Evolutionary conservation across 352 stramenopile species (phyloP).

Genomic region (Phytophthora cajani): DNA sequence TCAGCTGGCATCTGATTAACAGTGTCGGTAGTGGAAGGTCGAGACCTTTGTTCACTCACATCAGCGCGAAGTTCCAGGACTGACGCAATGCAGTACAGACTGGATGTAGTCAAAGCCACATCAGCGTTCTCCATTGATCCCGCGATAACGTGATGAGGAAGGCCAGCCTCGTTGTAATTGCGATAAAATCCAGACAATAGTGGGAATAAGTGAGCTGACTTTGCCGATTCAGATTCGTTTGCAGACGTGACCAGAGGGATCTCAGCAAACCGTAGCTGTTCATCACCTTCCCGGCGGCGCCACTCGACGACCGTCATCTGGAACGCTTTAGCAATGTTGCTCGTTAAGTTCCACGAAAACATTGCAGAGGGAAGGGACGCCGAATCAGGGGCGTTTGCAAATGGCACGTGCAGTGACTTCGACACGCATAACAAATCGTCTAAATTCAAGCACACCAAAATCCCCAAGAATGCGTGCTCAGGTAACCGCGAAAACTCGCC

Average conservation of each 20-base stretch:
- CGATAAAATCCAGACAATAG: slow-evolving; percentile 51
- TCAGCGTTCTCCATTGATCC: slow-evolving; percentile 57
- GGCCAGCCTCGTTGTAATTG: slow-evolving; percentile 53
- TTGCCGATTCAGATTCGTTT: slow-evolving; percentile 24
- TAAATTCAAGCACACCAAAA: slow-evolving; percentile 59
- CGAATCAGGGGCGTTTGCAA: slow-evolving; percentile 1
- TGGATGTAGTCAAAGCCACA: slow-evolving; percentile 53
- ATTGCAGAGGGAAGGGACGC: slow-evolving; percentile 42
- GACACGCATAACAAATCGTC: slow-evolving; percentile 43
- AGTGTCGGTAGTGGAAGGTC: background rate
- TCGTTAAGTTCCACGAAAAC: slow-evolving; percentile 63
- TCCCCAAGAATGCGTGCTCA: slow-evolving; percentile 47
- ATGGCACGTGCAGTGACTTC: slow-evolving; percentile 23
- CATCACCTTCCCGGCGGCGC: background rate
- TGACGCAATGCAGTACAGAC: slow-evolving; percentile 49
- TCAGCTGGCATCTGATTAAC: background rate
- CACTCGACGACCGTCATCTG: slow-evolving; percentile 19
- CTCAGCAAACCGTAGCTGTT: slow-evolving; percentile 3
- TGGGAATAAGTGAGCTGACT: slow-evolving; percentile 33
- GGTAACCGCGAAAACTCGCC: slow-evolving; percentile 50
- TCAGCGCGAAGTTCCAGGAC: slow-evolving; percentile 22
- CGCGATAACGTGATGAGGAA: slow-evolving; percentile 39
- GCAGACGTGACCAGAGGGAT: slow-evolving; percentile 47
- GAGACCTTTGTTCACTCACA: background rate
- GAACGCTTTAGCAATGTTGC: slow-evolving; percentile 49